phyloP scores from a whole-genome alignment of 2,329 filamentous ascomycete genomes.

The Colletotrichum trifolii region DNA sequence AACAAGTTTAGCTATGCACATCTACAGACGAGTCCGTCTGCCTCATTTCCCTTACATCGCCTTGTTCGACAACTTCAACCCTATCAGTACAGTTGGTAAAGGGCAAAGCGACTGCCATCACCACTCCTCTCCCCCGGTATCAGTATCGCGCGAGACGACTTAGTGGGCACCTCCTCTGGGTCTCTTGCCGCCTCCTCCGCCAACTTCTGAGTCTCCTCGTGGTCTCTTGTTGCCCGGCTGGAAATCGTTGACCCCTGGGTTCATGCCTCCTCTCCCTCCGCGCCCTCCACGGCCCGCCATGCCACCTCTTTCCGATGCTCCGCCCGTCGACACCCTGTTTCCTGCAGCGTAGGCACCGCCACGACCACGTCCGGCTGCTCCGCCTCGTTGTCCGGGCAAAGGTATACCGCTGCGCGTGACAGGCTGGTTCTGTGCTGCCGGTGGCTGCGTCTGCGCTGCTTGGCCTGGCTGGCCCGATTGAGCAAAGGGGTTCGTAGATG shows the following conservation, averaged over 20 bases:
- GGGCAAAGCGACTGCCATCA: slow-evolving; percentile 6
- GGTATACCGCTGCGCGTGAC: slow-evolving; percentile 48
- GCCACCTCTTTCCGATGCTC: slow-evolving; percentile 46
- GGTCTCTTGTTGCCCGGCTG: slow-evolving; percentile 68
- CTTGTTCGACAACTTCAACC: neutral
- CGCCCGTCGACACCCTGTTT: slow-evolving; percentile 49
- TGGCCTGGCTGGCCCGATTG: slow-evolving; percentile 16
- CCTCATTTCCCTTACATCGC: slow-evolving; percentile 9
- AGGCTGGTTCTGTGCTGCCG: slow-evolving; percentile 20
- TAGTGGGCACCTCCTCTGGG: slow-evolving; percentile 53
- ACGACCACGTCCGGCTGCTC: slow-evolving; percentile 46
- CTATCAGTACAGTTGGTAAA: slow-evolving; percentile 31
- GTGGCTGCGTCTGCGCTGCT: slow-evolving; percentile 27
- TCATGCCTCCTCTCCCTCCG: slow-evolving; percentile 60
- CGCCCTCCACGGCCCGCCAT: slow-evolving; percentile 45
- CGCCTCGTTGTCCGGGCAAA: slow-evolving; percentile 52
- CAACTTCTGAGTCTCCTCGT: slow-evolving; percentile 61
- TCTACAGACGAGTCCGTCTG: neutral
- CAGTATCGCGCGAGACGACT: neutral
- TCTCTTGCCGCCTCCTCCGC: slow-evolving; percentile 53
- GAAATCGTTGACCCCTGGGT: slow-evolving; percentile 64
- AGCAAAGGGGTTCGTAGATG: slow-evolving; percentile 33
- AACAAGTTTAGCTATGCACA: slow-evolving; percentile 34
- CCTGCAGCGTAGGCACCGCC: slow-evolving; percentile 52
- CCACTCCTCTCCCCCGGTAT: neutral